Evolutionary conservation across 371 early-diverging fungal genomes (phyloP).

Genomic region (Mucor saturninus): DNA sequence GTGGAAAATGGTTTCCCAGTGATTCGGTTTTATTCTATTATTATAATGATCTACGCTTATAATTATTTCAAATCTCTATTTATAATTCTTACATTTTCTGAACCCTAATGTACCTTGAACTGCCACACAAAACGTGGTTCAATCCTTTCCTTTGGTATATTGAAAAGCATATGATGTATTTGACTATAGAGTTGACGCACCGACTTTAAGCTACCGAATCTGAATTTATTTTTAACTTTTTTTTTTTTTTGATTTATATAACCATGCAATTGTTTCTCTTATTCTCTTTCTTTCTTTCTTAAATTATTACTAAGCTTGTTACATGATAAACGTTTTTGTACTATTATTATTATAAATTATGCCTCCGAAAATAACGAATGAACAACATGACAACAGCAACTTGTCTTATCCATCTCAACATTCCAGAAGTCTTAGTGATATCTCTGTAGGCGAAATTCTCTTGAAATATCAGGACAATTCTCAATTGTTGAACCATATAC

Average conservation of each 20-base stretch:
- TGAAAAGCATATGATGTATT: constrained; percentile 22
- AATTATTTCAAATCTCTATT: not conserved
- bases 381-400: constrained; percentile 1
- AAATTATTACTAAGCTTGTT: too few species aligned
- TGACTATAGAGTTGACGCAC: constrained; percentile 18
- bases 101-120: constrained; percentile 4
- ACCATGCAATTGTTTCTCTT: constrained; percentile 7
- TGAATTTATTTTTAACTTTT: constrained; percentile 24
- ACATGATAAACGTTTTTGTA: not conserved
- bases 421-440: constrained; percentile 9
- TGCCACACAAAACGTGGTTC: constrained; percentile 27
- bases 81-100: not conserved
- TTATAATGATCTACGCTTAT: constrained; percentile 3
- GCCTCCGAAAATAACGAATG: constrained; percentile 15
- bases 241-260: constrained; percentile 25
- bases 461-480: constrained; percentile 23
- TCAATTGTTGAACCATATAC: constrained; percentile 26
- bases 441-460: constrained; percentile 21
- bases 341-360: constrained; percentile 6
- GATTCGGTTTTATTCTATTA: constrained; percentile 1
- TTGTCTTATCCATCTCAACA: constrained; percentile 4
- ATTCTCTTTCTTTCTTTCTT: constrained; percentile 13
- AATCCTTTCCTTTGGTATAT: not conserved
- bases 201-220: constrained; percentile 41
- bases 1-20: not conserved